Evolutionary conservation across 2,329 filamentous ascomycete species (phyloP), one percentile per base, ranked within the genome.

Genomic region (Claviceps digitariae): DNA sequence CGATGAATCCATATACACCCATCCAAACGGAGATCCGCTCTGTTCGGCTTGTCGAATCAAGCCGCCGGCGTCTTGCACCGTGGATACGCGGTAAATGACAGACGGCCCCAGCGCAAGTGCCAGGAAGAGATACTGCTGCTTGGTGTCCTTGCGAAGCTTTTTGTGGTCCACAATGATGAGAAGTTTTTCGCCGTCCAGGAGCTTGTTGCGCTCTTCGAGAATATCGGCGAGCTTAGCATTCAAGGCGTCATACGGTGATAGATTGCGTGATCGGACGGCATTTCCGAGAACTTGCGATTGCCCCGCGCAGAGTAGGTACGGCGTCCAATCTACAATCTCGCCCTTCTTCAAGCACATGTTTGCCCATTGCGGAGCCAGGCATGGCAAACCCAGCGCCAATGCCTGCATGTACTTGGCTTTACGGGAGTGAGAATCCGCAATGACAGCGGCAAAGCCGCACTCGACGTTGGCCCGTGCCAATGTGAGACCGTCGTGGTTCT

Each of bases 401-500:
- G 93, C 93, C 69, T 97, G 90, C 76, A 97, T 87, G 66, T 93
- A 96, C 65, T 97, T 98, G 50, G 83, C 80, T 57, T 89, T 90
- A 48, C 91, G 82, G 7, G 87, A 93, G 65, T 95, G 86, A 4
- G 81, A 79, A 62, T 97, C 88, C 0, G 90, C 85, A 55, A 98
- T 87, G 15, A 97, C 72, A 4, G 89, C 90, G 0, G 87, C 82
- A 63, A 98, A 97, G 0, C 87, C 84, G 1, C 83, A 72, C 2
- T 76, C 69, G 38, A 71, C 62, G 23, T 78, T 77, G 23, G 72
- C 66, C 12, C 72, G 58, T 1, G 72, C 80, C 0, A 94, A 73
- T 1, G 66, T 71, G 20, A 93, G 51, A 15, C 52, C 57, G 25
- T 58, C 63, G 45, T 63, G 52, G 57, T 66, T 55, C 52, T 67